Conservation (phyloP, 2,329 filamentous ascomycete species). For the Sclerotinia nivalis region DNA sequence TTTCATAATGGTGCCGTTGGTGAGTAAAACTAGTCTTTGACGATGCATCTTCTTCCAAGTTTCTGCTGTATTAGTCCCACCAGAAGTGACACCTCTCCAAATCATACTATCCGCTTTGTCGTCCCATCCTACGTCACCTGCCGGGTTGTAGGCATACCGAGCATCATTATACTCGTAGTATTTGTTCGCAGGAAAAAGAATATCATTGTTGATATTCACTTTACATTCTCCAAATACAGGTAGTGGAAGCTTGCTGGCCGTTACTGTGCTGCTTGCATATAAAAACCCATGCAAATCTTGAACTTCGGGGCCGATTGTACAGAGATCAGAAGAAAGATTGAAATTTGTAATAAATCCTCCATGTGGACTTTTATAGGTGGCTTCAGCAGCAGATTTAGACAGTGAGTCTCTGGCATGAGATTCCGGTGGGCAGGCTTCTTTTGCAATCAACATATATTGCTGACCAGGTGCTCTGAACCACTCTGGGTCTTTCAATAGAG, state of each 20-base stretch:
- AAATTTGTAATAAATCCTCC: constrained; percentile 59
- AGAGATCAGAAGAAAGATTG: constrained; percentile 59
- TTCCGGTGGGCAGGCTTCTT: constrained; percentile 57
- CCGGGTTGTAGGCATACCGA: constrained; percentile 58
- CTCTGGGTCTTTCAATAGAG: constrained; percentile 29
- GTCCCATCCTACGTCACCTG: constrained; percentile 58
- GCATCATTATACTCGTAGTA: constrained; percentile 58
- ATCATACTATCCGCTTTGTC: constrained; percentile 57
- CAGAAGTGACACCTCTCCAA: constrained; percentile 67
- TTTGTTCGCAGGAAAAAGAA: constrained; percentile 64
- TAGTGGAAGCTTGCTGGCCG: constrained; percentile 55
- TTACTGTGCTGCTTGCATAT: constrained; percentile 53
- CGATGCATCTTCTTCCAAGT: constrained; percentile 59
- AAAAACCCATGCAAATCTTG: constrained; percentile 56
- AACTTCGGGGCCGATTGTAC: constrained; percentile 54
- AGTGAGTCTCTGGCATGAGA: constrained; percentile 48
- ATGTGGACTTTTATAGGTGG: constrained; percentile 46
- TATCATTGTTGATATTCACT: constrained; percentile 62
- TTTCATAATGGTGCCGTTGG: constrained; percentile 52
- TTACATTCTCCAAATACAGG: constrained; percentile 65
- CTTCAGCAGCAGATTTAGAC: constrained; percentile 42
- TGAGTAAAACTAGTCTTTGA: constrained; percentile 57
- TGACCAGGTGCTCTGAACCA: constrained; percentile 44
- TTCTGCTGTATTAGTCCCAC: constrained; percentile 51
- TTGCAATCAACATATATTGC: constrained; percentile 61